A percentile compares a stretch with the other conserved stretches of the same genome.
phyloP scores from a whole-genome alignment of 2,329 filamentous ascomycete genomes.

The Aureobasidium sp. region DNA sequence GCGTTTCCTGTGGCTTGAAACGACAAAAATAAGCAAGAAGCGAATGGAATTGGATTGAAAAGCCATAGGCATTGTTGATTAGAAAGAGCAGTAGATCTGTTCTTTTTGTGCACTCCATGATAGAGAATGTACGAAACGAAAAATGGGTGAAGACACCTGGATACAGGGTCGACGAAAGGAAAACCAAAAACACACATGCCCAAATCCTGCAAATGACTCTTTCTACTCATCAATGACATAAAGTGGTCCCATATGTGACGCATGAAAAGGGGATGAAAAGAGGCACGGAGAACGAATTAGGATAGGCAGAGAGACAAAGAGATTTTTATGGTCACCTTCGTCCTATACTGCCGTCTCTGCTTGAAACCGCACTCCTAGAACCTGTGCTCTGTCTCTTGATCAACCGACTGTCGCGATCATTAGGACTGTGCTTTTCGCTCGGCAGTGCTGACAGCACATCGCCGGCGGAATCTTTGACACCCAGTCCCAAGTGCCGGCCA shows the following conservation, averaged over 20 bases:
- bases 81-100: background rate
- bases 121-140: background rate
- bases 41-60: background rate
- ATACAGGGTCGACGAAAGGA: background rate
- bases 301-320: background rate
- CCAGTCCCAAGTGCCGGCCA: conserved; percentile 25
- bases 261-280: background rate
- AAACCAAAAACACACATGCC: background rate
- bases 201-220: background rate
- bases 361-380: conserved; percentile 7
- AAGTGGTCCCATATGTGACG: background rate
- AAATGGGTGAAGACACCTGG: background rate
- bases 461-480: conserved; percentile 27
- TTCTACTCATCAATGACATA: background rate
- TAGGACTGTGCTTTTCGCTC: conserved; percentile 29
- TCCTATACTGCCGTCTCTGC: conserved; percentile 8
- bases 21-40: background rate
- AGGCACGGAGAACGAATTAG: background rate
- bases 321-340: conserved; percentile 11
- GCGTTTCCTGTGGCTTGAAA: background rate
- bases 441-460: conserved; percentile 61
- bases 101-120: background rate
- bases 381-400: conserved; percentile 1
- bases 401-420: conserved; percentile 9
- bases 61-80: conserved; percentile 5